Evolutionary conservation across 257 asterid genomes (phyloP).

Genomic region (Echites panduratus): DNA sequence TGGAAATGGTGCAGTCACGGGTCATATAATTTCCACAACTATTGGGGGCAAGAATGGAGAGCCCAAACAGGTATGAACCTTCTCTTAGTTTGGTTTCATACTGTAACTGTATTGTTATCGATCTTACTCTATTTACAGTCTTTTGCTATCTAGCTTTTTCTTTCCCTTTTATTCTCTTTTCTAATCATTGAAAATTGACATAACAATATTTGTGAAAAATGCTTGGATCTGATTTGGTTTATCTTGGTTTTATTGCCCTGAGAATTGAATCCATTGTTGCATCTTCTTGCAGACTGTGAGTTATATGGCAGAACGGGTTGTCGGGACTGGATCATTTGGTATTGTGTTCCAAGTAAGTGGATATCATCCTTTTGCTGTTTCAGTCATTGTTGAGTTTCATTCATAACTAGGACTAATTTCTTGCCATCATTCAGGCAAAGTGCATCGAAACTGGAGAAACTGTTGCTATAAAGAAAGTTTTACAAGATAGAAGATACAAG

Average conservation of each 20-base stretch:
- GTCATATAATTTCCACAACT: constrained; percentile 86
- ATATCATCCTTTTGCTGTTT: background rate
- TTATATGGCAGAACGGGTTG: constrained; percentile 61
- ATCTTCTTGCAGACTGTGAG: constrained; percentile 39
- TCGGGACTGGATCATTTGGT: constrained; percentile 56
- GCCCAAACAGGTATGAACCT: constrained; percentile 67
- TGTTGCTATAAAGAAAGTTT: constrained; percentile 94
- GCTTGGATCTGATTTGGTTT: background rate
- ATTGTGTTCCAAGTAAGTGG: constrained; percentile 32
- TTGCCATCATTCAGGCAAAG: constrained; percentile 55
- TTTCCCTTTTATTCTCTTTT: background rate
- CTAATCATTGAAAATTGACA: background rate
- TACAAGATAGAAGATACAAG: constrained; percentile 91
- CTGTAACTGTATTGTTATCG: background rate
- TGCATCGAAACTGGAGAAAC: constrained; percentile 95
- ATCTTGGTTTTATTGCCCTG: background rate
- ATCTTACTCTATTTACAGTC: background rate
- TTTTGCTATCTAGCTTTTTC: background rate
- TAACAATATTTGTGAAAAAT: background rate
- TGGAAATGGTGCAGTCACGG: constrained; percentile 67
- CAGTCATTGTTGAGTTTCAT: background rate
- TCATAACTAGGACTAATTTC: background rate
- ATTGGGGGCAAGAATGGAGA: constrained; percentile 96
- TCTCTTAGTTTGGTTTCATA: background rate
- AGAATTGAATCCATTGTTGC: background rate